Conservation (phyloP, 2,329 filamentous ascomycete species). For the Corniculantispora saksenae region DNA sequence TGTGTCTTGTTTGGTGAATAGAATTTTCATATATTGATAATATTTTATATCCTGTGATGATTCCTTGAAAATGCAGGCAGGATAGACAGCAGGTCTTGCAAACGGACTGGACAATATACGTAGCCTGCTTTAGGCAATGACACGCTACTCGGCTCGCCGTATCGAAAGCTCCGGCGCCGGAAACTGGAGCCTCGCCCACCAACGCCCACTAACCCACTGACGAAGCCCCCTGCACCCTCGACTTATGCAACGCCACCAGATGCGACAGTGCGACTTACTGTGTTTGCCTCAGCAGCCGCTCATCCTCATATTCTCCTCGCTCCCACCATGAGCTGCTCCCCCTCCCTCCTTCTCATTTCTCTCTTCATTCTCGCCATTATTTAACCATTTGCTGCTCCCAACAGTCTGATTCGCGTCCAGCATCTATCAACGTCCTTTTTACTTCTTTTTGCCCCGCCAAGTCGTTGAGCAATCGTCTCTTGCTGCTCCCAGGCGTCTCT, state of each 20-base stretch:
- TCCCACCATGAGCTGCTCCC: constrained; percentile 20
- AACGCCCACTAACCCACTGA: too few relatives aligned
- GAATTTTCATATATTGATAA: too few relatives aligned
- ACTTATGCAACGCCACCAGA: constrained; percentile 21
- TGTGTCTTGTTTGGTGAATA: too few relatives aligned
- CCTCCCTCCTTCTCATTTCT: constrained; percentile 20
- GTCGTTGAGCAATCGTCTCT: background rate
- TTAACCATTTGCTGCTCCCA: background rate
- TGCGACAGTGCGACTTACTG: constrained; percentile 19
- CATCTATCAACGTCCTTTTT: background rate
- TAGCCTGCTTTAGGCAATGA: background rate
- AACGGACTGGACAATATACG: too few relatives aligned
- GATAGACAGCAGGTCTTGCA: too few relatives aligned
- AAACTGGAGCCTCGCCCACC: constrained; percentile 2
- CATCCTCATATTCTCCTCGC: constrained; percentile 18
- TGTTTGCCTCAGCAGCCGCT: constrained; percentile 6
- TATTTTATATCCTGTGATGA: too few relatives aligned
- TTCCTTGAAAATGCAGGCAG: too few relatives aligned
- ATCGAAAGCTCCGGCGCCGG: constrained; percentile 15
- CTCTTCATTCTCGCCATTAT: constrained; percentile 13
- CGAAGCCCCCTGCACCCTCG: constrained; percentile 5
- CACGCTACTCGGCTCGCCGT: background rate
- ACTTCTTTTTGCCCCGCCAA: background rate
- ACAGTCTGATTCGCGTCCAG: too few relatives aligned
- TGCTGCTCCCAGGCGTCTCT: background rate